phyloP scores from a whole-genome alignment of 768 basidiomycete genomes.

The Collybia sordida region DNA sequence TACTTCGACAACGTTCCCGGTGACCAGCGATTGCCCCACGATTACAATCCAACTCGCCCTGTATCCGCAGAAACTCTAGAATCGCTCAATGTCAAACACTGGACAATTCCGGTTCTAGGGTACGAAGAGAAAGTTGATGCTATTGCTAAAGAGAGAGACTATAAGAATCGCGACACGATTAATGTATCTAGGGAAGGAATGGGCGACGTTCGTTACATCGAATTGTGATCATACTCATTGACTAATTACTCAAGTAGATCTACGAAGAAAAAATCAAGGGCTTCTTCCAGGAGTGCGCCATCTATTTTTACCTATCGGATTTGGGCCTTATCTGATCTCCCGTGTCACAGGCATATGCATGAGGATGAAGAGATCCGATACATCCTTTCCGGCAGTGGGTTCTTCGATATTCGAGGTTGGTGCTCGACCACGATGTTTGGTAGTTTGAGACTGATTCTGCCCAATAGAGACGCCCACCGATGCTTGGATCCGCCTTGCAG shows the following conservation, averaged over 20 bases:
- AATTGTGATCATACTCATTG: background rate
- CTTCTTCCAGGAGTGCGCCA: conserved; percentile 79
- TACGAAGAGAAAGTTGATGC: conserved; percentile 57
- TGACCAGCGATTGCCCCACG: conserved; percentile 82
- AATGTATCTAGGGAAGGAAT: conserved; percentile 76
- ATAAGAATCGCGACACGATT: conserved; percentile 84
- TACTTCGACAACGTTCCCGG: conserved; percentile 72
- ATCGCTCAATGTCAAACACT: conserved; percentile 63
- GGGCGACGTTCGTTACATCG: conserved; percentile 53
- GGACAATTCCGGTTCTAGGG: conserved; percentile 63
- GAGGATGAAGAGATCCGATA: conserved; percentile 97
- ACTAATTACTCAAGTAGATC: conserved; percentile 19
- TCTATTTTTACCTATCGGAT: background rate
- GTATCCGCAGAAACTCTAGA: conserved; percentile 51
- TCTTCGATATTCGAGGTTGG: conserved; percentile 88
- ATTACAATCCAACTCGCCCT: conserved; percentile 57
- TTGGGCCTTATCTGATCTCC: background rate
- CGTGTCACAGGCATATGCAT: conserved; percentile 67
- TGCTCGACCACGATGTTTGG: no score
- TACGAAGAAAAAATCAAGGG: conserved; percentile 82
- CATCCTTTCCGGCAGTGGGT: conserved; percentile 83
- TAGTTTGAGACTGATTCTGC: background rate
- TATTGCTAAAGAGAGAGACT: conserved; percentile 66
- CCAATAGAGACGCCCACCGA: conserved; percentile 60
- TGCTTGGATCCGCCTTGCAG: conserved; percentile 78